Evolutionary conservation across 2,329 filamentous ascomycete genomes (phyloP), one percentile per base, ranked within the genome.

Genomic region (Nothophoma quercina): DNA sequence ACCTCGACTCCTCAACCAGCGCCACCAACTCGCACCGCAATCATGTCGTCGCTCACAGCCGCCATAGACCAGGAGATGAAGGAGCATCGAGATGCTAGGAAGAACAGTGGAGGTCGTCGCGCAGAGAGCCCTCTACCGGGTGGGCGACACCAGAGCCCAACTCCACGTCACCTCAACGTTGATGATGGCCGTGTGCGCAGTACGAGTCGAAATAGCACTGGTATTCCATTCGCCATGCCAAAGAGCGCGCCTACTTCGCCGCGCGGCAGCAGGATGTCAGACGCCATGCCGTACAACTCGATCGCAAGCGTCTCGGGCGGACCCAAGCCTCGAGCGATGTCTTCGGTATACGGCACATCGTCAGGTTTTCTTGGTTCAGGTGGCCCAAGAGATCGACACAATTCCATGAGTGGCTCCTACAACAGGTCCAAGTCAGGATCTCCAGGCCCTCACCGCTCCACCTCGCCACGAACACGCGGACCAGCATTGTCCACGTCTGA

Each of bases 61-160:
- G 85, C 87, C 60, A 80, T 92, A 58, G 89, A 92, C 69, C 87
- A 91, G 78, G 90, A 93, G 79, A 84, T 88, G 56, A 81, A 82
- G 58, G 88, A 91, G 75, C 50, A 86, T 92, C 30, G 86, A 89
- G 71, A 55, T 55, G 51, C 45, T 35, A 78, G 76, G 28, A 59
- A 58, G 22, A 33, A 62, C 57, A 59, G 16, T 59, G 49, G 41
- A 47, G 50, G 62, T 36, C 51, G 66, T 7, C 60, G 68, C 33
- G 57, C 64, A 21, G 62, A 65, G 15, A 73, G 71, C 39, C 69
- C 9, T 59, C 58, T 29, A 44, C 62, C 25, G 40, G 55, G 35
- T 55, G 54, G 83, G 16, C 87, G 58, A 81, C 85, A 55, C 81
- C 82, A 74, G 22, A 81, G 77, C 47, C 84, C 86, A 33, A 60